phyloP scores from a whole-genome alignment of 306 rosid species.

The Lotus japonicus region DNA sequence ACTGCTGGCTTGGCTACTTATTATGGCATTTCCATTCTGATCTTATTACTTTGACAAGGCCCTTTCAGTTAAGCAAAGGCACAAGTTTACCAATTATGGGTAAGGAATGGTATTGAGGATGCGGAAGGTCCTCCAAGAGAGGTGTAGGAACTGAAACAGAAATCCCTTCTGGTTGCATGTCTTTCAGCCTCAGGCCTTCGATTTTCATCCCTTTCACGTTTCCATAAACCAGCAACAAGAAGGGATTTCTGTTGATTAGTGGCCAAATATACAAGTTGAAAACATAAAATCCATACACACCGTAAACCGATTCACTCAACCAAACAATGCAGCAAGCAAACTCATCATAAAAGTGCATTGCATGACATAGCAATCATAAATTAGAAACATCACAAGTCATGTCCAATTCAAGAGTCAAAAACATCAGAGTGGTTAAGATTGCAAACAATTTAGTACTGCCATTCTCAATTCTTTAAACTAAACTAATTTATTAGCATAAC shows the following conservation, averaged over 20 bases:
- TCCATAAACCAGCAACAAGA: slow-evolving; percentile 38
- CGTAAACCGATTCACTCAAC: not conserved
- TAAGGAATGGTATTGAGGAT: slow-evolving; percentile 64
- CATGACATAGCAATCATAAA: no score
- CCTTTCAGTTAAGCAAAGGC: not conserved
- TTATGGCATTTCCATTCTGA: slow-evolving; percentile 44
- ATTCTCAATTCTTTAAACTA: no score
- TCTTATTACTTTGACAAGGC: slow-evolving; percentile 3
- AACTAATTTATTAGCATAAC: no score
- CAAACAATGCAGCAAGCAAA: slow-evolving; percentile 6
- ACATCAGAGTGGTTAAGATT: no score
- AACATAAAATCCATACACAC: no score
- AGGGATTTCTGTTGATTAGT: slow-evolving; percentile 20
- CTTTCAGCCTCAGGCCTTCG: no score
- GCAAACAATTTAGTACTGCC: no score
- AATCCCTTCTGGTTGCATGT: slow-evolving; percentile 82
- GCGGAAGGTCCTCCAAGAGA: no score
- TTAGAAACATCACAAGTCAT: no score
- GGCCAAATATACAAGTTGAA: slow-evolving; percentile 21
- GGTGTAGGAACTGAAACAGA: slow-evolving; percentile 7
- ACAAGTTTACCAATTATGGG: slow-evolving; percentile 40
- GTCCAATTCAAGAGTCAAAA: no score
- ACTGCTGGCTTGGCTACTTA: not conserved
- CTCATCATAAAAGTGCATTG: slow-evolving; percentile 21
- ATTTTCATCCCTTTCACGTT: slow-evolving; percentile 61